Conservation (phyloP, 495 filamentous ascomycete genomes). For the Tuber microsphaerosporum region DNA sequence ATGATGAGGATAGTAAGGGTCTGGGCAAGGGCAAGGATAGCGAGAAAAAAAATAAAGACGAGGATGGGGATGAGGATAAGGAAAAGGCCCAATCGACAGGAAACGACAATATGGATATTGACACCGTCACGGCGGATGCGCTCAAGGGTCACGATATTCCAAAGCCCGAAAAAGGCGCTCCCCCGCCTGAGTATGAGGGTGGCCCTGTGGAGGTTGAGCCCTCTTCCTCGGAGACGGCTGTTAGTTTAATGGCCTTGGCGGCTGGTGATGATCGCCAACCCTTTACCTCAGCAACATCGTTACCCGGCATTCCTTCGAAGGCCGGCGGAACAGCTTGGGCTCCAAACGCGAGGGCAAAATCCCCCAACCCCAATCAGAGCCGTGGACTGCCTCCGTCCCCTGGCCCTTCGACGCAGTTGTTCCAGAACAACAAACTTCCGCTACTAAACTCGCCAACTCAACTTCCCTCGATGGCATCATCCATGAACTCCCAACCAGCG, state of each 20-base stretch:
- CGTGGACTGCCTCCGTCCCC: constrained; percentile 30
- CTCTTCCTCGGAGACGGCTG: constrained; percentile 34
- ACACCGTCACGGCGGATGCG: not conserved
- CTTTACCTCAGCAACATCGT: constrained; percentile 17
- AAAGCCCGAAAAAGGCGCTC: not conserved
- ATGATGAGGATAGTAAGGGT: constrained; percentile 14
- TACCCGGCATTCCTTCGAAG: constrained; percentile 19
- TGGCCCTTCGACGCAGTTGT: constrained; percentile 25
- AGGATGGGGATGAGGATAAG: constrained; percentile 6
- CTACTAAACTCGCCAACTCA: constrained; percentile 23
- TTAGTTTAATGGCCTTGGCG: constrained; percentile 35
- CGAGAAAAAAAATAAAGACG: constrained; percentile 24
- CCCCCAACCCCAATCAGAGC: constrained; percentile 14
- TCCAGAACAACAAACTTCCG: constrained; percentile 30
- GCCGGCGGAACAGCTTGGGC: constrained; percentile 15
- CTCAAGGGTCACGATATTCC: not conserved
- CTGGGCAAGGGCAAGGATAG: constrained; percentile 5
- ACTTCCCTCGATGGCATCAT: constrained; percentile 36
- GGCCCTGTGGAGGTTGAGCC: constrained; percentile 24
- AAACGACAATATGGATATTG: constrained; percentile 35
- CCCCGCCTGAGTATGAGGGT: constrained; percentile 8
- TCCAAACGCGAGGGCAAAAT: constrained; percentile 31
- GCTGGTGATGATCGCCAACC: constrained; percentile 37
- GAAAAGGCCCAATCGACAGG: constrained; percentile 10
- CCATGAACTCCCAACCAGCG: constrained; percentile 23